Evolutionary conservation across 73 alveolate species (phyloP), one percentile per base, ranked within the genome.

Genomic region (Blepharisma stoltei): DNA sequence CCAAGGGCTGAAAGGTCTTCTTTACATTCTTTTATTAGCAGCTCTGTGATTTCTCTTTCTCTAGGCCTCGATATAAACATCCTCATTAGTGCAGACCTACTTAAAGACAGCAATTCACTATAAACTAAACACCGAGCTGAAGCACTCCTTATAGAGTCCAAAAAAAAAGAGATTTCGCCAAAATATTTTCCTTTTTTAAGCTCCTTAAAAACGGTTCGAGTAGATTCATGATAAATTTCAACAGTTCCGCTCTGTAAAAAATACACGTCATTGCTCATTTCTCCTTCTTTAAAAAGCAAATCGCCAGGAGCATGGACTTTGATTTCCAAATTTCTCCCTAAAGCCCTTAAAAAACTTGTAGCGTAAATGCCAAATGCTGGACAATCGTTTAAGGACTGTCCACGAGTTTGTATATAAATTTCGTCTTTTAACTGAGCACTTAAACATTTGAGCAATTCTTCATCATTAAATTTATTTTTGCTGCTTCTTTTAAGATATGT

Each of bases 201-300:
- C 6, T 78, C 85, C 27, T 21, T n/a, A 23, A 67, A 45, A 18
- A 47, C 71, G 1, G 81, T 78, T 18, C 11, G 47, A 20, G 85
- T 78, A 6, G 46, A 0, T 46, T 82, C 43, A 60, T 77, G 84
- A 41, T 70, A 77, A 7, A 82, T 78, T 8, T 70, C 87, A 7
- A 90, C 92, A 45, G 67, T 85, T 18, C 97, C 97, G 49, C 81
- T 89, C 25, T 77, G 76, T 23, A 90, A 80, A 82, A 88, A 88
- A 78, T 79, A 88, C 79, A 90, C 81, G 54, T 78, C 60, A 66
- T 84, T 83, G 18, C 90, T 88, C 54, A 67, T 68, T 45, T 90
- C 97, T 53, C 88, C 97, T 88, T 92, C 98, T 54, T 54, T 87
- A 55, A 92, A 85, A 5, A 92, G 78, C 11, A 81, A 50, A 71